Evolutionary conservation across 306 rosid genomes (phyloP).

Genomic region (Abrus pulchellus): DNA sequence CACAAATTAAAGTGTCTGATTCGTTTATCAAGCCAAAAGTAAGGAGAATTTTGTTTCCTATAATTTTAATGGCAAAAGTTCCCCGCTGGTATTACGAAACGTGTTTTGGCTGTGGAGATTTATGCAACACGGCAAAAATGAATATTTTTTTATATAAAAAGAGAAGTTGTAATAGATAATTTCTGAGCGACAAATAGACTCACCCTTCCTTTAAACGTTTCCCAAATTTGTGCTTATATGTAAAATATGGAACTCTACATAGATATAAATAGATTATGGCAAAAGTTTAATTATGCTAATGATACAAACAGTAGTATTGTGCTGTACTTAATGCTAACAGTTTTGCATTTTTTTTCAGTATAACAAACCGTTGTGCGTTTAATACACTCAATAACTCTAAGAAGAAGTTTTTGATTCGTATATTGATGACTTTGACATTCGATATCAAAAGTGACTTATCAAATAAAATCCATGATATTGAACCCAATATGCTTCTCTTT

Average conservation of each 20-base stretch:
- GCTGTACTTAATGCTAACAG: not conserved
- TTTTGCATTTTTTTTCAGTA: not conserved
- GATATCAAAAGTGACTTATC: too few species aligned
- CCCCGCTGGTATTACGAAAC: too few species aligned
- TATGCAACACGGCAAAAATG: not conserved
- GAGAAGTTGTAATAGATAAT: too few species aligned
- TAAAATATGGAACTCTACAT: not conserved
- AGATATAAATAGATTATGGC: not conserved
- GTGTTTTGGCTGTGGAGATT: too few species aligned
- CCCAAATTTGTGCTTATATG: not conserved
- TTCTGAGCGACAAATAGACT: too few species aligned
- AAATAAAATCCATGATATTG: too few species aligned
- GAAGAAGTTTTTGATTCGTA: not conserved
- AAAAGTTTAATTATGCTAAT: constrained; percentile 13
- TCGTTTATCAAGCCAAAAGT: not conserved
- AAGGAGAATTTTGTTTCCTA: too few species aligned
- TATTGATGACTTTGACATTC: too few species aligned
- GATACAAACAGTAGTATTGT: not conserved
- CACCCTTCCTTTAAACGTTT: not conserved
- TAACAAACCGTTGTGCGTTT: not conserved
- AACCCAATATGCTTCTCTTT: too few species aligned
- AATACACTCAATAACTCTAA: not conserved
- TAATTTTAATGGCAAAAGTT: too few species aligned
- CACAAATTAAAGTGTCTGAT: not conserved
- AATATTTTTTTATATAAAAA: too few species aligned